phyloP scores from a whole-genome alignment of 805 yeast genomes.

The Metschnikowia sp. region DNA sequence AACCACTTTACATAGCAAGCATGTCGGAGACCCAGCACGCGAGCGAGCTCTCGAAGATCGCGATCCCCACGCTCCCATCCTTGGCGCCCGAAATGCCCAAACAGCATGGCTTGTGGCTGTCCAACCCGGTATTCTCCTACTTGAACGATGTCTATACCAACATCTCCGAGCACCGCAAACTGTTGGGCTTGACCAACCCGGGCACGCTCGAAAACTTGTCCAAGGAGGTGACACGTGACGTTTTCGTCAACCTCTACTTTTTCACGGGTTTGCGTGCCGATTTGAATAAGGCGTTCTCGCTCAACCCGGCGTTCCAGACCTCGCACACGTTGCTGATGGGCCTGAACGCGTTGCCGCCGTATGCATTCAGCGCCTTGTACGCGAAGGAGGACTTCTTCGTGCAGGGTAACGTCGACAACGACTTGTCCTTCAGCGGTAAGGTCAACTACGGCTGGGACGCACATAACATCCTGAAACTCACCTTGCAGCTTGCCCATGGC shows the following conservation, averaged over 20 bases:
- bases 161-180: conserved; percentile 72
- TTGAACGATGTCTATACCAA: conserved; percentile 71
- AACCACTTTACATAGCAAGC: neutral
- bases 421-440: conserved; percentile 81
- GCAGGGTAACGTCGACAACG: conserved; percentile 91
- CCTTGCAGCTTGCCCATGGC: conserved; percentile 81
- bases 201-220: conserved; percentile 92
- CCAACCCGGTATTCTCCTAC: conserved; percentile 79
- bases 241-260: conserved; percentile 81
- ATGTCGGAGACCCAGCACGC: conserved; percentile 16
- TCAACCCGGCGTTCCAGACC: conserved; percentile 95
- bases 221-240: conserved; percentile 93
- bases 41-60: conserved; percentile 58
- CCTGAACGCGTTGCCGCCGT: conserved; percentile 79
- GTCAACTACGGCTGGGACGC: conserved; percentile 88
- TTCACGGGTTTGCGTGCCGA: conserved; percentile 97
- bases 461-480: conserved; percentile 72
- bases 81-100: conserved; percentile 52
- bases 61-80: conserved; percentile 56
- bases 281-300: conserved; percentile 82
- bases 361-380: conserved; percentile 85
- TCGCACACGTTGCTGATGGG: conserved; percentile 92
- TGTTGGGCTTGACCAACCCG: conserved; percentile 83
- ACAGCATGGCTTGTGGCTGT: conserved; percentile 65
- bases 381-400: conserved; percentile 81